Percentiles rank a stretch among this genome's conserved stretches.
Conservation (phyloP, 345 rosid genomes). For the Hibiscus trionum region DNA sequence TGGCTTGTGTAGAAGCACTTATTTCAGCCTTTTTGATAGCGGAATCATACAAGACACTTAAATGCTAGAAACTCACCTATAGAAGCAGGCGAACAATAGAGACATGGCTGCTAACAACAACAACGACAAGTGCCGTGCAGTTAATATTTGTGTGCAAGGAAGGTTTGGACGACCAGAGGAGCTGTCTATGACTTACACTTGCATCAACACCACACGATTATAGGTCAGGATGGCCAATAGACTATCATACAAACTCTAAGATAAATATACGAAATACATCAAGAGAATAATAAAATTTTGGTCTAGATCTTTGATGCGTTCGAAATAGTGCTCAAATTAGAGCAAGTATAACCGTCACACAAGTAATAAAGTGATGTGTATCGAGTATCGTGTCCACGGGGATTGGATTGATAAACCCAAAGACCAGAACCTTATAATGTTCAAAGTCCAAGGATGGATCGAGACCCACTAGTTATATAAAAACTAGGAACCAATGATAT, state of each 20-base stretch:
- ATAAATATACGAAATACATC: neutral
- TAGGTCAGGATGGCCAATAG: constrained; percentile 5
- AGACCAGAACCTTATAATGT: no score
- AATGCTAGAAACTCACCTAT: constrained; percentile 40
- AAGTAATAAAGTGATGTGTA: no score
- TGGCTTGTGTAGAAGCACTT: neutral
- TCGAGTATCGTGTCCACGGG: no score
- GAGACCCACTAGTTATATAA: no score
- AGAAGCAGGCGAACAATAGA: constrained; percentile 52
- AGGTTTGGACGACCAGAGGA: constrained; percentile 82
- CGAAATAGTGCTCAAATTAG: no score
- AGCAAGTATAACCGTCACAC: no score
- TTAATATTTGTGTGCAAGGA: constrained; percentile 78
- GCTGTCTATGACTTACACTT: constrained; percentile 47
- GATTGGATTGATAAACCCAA: no score
- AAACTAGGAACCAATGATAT: no score
- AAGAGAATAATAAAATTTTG: no score
- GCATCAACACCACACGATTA: constrained; percentile 80
- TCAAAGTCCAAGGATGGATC: no score
- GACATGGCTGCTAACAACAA: constrained; percentile 78
- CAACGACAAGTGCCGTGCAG: constrained; percentile 81
- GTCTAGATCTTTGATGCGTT: no score
- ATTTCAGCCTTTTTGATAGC: neutral
- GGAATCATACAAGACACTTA: neutral
- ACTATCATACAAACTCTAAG: neutral